Percentiles rank a stretch among this genome's conserved stretches.
Conservation (phyloP, 139 green algal genomes). For the Chlorella sp. region DNA sequence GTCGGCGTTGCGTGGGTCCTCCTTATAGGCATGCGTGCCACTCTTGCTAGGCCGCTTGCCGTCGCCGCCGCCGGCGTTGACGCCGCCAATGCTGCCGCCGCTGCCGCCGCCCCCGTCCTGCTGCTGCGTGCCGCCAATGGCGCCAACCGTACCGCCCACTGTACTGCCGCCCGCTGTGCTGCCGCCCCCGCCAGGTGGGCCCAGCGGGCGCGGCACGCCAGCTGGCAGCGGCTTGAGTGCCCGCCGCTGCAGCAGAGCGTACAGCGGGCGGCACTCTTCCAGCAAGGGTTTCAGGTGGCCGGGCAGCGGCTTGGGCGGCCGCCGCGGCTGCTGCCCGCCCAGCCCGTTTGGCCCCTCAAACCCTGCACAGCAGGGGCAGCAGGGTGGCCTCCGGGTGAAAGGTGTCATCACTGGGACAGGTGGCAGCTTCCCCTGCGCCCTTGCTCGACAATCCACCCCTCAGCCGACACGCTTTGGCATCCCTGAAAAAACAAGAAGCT, state of each 20-base stretch:
- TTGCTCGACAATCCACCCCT: too few relatives aligned
- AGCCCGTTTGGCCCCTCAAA: slow-evolving; percentile 4
- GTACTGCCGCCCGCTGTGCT: background rate
- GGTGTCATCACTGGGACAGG: background rate
- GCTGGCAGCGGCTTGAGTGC: slow-evolving; percentile 40
- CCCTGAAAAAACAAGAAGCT: too few relatives aligned
- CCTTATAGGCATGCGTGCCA: slow-evolving; percentile 64
- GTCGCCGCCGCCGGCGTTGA: background rate
- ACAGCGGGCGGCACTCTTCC: slow-evolving; percentile 72
- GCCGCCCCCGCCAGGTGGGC: background rate
- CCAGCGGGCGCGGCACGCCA: background rate
- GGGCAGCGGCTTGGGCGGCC: slow-evolving; percentile 45
- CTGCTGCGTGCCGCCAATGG: background rate
- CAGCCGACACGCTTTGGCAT: too few relatives aligned
- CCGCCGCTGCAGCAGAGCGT: slow-evolving; percentile 52
- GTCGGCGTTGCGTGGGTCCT: slow-evolving; percentile 70
- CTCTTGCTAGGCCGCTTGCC: background rate
- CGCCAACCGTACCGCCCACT: background rate
- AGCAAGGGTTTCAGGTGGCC: slow-evolving; percentile 62
- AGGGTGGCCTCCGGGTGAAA: background rate
- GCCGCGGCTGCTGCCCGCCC: background rate
- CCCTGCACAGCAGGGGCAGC: background rate
- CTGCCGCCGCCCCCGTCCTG: background rate
- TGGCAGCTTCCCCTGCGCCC: too few relatives aligned
- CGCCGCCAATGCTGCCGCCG: background rate